phyloP scores from a whole-genome alignment of 495 filamentous ascomycete species.

The Corynascus novoguineensis region DNA sequence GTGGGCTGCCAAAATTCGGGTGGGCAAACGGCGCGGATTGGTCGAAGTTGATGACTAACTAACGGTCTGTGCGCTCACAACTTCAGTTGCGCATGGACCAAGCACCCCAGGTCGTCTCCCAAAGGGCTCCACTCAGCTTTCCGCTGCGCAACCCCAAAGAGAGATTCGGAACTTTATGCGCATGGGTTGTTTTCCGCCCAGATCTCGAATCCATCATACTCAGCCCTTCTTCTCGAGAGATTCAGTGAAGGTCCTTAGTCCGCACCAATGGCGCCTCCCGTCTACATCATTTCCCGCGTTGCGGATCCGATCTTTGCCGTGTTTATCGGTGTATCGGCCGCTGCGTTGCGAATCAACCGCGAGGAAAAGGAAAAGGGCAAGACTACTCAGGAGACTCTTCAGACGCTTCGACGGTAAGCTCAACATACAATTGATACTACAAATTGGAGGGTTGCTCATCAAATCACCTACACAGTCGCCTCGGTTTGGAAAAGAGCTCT shows the following conservation, averaged over 20 bases:
- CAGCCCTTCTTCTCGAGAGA: not conserved
- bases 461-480: constrained; percentile 20
- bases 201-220: not conserved
- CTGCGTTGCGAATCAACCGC: constrained; percentile 66
- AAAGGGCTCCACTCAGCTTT: not conserved
- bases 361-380: constrained; percentile 71
- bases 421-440: too few species aligned
- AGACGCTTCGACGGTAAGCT: constrained; percentile 43
- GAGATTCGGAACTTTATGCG: not conserved
- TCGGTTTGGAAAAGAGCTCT: constrained; percentile 23
- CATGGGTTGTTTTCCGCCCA: not conserved
- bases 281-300: constrained; percentile 57
- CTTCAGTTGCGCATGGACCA: not conserved
- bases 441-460: not conserved
- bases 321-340: constrained; percentile 63
- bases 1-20: constrained; percentile 36
- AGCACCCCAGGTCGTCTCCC: not conserved
- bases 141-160: not conserved
- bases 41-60: constrained; percentile 26
- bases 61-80: constrained; percentile 20
- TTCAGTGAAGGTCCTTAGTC: not conserved
- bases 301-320: constrained; percentile 86
- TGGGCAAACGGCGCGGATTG: constrained; percentile 22
- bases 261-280: constrained; percentile 44
- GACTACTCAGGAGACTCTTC: constrained; percentile 47